phyloP scores from a whole-genome alignment of 2,329 filamentous ascomycete genomes.

The Talaromyces sp. region DNA sequence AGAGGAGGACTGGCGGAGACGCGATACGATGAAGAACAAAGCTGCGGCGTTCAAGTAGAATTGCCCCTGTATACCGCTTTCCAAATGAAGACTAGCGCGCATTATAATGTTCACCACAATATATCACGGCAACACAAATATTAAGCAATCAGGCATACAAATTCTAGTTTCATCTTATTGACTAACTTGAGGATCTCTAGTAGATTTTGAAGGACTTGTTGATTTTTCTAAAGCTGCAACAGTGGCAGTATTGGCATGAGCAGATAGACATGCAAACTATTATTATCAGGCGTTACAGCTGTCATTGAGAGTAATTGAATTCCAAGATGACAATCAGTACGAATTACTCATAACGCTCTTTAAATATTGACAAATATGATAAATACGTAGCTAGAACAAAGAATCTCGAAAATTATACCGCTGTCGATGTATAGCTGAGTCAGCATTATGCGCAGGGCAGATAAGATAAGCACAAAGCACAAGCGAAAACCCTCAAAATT shows the following conservation, averaged over 20 bases:
- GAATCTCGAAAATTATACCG: neutral
- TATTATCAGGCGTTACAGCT: neutral
- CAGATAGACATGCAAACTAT: neutral
- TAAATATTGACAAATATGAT: no score
- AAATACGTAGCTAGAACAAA: neutral
- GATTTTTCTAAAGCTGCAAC: neutral
- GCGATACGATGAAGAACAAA: neutral
- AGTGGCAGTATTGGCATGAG: neutral
- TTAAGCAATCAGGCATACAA: neutral
- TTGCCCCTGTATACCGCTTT: neutral
- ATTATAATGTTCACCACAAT: neutral
- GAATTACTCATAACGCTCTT: no score
- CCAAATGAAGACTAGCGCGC: neutral
- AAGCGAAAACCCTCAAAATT: conserved; percentile 46
- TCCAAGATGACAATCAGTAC: neutral
- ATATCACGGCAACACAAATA: neutral
- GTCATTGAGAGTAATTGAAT: neutral
- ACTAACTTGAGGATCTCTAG: neutral
- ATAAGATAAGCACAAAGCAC: conserved; percentile 42
- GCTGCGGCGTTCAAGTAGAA: neutral
- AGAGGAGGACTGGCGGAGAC: neutral
- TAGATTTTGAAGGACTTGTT: neutral
- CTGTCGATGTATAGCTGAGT: conserved; percentile 24
- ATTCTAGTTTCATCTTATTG: neutral
- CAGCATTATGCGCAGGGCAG: conserved; percentile 24